Base-by-base conservation (phyloP, 768 basidiomycete species). In the Polyporus arcularius region DNA sequence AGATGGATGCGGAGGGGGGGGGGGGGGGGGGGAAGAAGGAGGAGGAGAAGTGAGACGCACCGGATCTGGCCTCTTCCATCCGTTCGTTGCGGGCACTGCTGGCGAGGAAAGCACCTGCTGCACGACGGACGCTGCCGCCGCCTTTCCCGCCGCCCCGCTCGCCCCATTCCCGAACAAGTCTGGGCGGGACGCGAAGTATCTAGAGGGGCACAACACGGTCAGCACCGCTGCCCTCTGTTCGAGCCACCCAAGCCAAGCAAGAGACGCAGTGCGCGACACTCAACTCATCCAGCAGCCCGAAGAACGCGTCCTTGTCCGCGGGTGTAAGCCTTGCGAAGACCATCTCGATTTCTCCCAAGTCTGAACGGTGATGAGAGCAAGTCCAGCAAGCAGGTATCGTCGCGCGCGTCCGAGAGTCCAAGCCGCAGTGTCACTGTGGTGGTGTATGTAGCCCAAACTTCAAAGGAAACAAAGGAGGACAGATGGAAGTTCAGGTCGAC, bases 291-390 rank as follows among this genome's bases (percentile, higher is more conserved):
- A 93, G 77, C 26, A 93, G 81, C 32, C 82, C 79, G 69, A 93
- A 93, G 73, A 93, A 92, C 14, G 91, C 90, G 56, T 89, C 83
- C 72, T 92, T 92, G 72, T 93, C 91, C 64, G 85, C 75, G 53
- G 74, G 61, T 18, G 83, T 77, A 48, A 93, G 80, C 65, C 82
- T 87, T 57, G 89, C 71, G 68, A 93, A 93, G 43, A 87, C 88
- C 90, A 91, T 91, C 47, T 62, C 62, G 21, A n/a, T 12, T 49
- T 11, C 35, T 26, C 21, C 21, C 21, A 2, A 26, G 21, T 26
- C 21, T 1, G 21, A 26, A 26, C 21, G 21, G 21, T 26, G 21
- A 26, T 26, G 21, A 26, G 21, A 26, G 21, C 21, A 26, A 26
- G 21, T 26, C 21, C 21, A 26, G 21, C 21, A 26, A 26, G 21